Evolutionary conservation across 257 asterid species (phyloP).

Genomic region (Solanum chilense): DNA sequence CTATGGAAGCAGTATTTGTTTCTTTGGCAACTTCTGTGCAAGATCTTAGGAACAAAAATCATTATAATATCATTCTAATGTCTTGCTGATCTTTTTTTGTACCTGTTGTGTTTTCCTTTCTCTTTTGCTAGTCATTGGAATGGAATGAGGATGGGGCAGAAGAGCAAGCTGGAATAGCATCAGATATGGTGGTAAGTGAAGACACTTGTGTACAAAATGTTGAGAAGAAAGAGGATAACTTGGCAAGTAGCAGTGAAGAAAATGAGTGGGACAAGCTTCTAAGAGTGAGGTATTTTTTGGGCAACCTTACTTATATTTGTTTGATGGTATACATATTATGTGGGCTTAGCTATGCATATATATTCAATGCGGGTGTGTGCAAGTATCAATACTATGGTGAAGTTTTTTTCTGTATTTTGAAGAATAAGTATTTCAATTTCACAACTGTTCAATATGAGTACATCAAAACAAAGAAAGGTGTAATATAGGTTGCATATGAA

Average conservation of each 20-base stretch:
- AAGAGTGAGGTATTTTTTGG: constrained; percentile 50
- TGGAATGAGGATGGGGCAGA: constrained; percentile 88
- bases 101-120: neutral
- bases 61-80: neutral
- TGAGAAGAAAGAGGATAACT: constrained; percentile 54
- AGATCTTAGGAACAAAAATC: neutral
- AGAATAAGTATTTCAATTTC: neutral
- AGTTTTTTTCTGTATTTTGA: neutral
- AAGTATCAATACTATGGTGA: neutral
- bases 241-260: constrained; percentile 45
- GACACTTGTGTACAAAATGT: constrained; percentile 32
- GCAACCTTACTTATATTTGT: neutral
- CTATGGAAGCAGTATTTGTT: neutral
- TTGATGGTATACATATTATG: neutral
- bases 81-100: neutral
- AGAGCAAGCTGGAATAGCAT: constrained; percentile 44
- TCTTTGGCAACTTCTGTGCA: neutral
- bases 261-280: constrained; percentile 98
- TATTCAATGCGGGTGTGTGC: neutral
- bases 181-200: constrained; percentile 28
- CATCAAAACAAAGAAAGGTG: neutral
- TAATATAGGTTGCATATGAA: neutral
- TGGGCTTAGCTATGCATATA: neutral
- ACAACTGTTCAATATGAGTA: neutral
- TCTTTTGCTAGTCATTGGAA: constrained; percentile 46